These are phyloP conservation scores for Xylaria sp. DNA, from an alignment of 2,329 filamentous ascomycete genomes.

Conservation along the genomic window DNA sequence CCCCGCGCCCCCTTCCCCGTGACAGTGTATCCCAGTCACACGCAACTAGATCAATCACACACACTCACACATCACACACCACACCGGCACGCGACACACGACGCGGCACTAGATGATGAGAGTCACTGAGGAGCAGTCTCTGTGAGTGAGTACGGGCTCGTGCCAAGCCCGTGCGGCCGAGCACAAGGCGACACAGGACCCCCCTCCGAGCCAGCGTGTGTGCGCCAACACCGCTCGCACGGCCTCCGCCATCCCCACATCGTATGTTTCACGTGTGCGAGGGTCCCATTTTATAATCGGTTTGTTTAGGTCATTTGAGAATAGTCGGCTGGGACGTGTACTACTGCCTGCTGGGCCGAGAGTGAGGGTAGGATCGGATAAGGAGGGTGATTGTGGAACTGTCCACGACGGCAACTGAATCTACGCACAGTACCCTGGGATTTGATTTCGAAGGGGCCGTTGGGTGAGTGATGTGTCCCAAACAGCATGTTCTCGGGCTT, in stretches of 20 bases:
- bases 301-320: no score
- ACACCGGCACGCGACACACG: conserved; percentile 3
- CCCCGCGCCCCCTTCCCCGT: neutral
- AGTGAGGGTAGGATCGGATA: neutral
- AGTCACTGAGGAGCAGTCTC: neutral
- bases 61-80: no score
- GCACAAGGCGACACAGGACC: conserved; percentile 1
- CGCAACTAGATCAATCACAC: no score
- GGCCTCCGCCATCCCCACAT: conserved; percentile 12
- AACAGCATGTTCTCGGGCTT: neutral
- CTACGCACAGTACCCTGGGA: neutral
- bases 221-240: neutral
- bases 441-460: neutral
- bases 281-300: neutral
- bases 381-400: neutral
- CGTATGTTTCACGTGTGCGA: conserved; percentile 16
- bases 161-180: neutral
- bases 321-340: neutral
- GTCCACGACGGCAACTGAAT: neutral
- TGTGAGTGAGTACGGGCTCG: neutral
- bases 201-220: conserved; percentile 3
- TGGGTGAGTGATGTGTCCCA: neutral
- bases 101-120: neutral
- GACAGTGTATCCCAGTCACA: neutral
- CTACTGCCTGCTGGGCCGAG: neutral